Percentiles rank a stretch among this genome's conserved stretches.
Conservation (phyloP, 169 alveolate species). For the Cryptosporidium ryanae region DNA sequence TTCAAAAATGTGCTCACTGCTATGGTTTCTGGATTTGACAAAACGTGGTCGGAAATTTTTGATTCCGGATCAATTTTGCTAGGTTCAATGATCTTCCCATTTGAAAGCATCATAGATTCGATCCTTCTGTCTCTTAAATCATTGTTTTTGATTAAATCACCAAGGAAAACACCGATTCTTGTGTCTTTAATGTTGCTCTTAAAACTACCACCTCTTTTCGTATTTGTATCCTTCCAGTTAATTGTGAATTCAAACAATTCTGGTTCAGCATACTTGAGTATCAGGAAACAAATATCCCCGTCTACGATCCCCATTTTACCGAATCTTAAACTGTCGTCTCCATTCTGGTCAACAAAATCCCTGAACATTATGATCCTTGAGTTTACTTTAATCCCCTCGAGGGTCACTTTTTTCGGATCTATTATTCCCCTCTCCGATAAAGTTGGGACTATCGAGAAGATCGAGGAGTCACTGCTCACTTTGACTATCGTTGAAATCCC, state of each 20-base stretch:
- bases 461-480: background rate
- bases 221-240: conserved; percentile 58
- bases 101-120: conserved; percentile 5
- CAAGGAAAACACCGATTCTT: background rate
- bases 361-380: background rate
- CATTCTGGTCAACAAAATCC: conserved; percentile 2
- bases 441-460: conserved; percentile 5
- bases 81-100: conserved; percentile 28
- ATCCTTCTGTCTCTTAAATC: conserved; percentile 9
- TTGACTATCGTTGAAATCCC: conserved; percentile 9
- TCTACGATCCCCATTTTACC: background rate
- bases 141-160: background rate
- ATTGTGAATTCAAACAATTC: background rate
- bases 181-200: background rate
- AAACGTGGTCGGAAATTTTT: conserved; percentile 5
- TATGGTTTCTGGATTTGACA: background rate
- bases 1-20: conserved; percentile 4
- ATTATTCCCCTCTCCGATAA: conserved; percentile 4
- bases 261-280: conserved; percentile 9
- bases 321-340: conserved; percentile 9
- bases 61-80: background rate
- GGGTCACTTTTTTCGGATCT: conserved; percentile 22
- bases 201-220: conserved; percentile 23
- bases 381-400: conserved; percentile 25
- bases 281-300: conserved; percentile 19